Evolutionary conservation across 352 stramenopile species (phyloP), one percentile per base, ranked within the genome.

Genomic region (Phytophthora cactorum): DNA sequence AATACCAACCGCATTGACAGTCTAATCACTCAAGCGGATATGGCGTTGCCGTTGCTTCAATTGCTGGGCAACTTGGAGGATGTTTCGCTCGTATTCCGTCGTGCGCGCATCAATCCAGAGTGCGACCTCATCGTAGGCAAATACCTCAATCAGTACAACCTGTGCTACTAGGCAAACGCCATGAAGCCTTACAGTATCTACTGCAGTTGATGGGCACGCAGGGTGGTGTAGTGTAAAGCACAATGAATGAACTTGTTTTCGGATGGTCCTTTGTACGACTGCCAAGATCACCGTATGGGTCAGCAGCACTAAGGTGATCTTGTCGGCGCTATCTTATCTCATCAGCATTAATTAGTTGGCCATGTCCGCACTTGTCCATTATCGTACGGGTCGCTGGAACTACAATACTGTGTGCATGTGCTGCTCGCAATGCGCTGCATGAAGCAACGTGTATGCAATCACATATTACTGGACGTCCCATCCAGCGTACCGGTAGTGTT

Each of bases 1-100:
- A 9, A 15, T 1, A 45, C 2, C n/a, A 54, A 47, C 3, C 44
- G 55, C 7, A 32, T 63, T 1, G 11, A 49, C 4, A 38, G 55
- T 22, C 32, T 53, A 6, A 49, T 54, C 31, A 63, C 45, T 9
- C 25, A 52, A 52, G 45, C 4, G 4, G 55, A 63, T 7, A 63
- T 63, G 55, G 9, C 47, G 15, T 47, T 44, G n/a, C 28, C 54
- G 22, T n/a, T 59, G 52, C 25, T 59, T 4, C 36, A 50, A 38
- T 11, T 59, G 2, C 52, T 59, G 17, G 10, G 28, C 3, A 39
- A 41, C 38, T 45, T 61, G 31, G 29, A 61, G 28, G 55, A 62
- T 10, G 10, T 52, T 6, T 36, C 3, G 22, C 2, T 12, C 11
- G 32, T 45, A 14, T 54, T 54, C 27, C 39, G 11, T 27, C 17